phyloP scores from a whole-genome alignment of 2,329 filamentous ascomycete genomes.

The Botrytis hyacinthi region DNA sequence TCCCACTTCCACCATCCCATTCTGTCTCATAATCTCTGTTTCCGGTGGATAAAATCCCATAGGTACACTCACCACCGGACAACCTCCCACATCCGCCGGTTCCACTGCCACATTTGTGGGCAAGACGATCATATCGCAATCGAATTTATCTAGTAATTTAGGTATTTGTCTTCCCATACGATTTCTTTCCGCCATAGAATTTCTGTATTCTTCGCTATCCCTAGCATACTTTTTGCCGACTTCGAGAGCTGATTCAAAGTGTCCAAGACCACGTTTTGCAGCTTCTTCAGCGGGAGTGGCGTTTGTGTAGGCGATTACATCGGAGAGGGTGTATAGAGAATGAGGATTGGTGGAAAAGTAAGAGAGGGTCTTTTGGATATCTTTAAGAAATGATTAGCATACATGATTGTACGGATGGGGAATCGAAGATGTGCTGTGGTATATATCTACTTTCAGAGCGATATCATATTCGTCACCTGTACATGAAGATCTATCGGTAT shows the following conservation, averaged over 20 bases:
- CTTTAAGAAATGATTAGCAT: neutral
- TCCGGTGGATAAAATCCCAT: neutral
- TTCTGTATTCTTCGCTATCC: neutral
- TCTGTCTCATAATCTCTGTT: neutral
- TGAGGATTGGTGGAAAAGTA: conserved; percentile 15
- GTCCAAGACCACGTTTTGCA: neutral
- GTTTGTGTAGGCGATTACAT: conserved; percentile 7
- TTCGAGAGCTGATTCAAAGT: neutral
- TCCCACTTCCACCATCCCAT: conserved; percentile 9
- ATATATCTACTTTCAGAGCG: conserved; percentile 1
- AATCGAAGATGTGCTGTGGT: conserved; percentile 5
- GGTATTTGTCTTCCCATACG: conserved; percentile 13
- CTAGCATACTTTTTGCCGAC: neutral
- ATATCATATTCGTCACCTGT: conserved; percentile 8
- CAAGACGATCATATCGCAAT: conserved; percentile 12
- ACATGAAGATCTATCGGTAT: conserved; percentile 44
- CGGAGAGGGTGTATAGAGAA: neutral
- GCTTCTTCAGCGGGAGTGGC: conserved; percentile 3
- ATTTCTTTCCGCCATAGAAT: neutral
- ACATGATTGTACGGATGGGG: neutral
- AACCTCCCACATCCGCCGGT: conserved; percentile 1
- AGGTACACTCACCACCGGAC: conserved; percentile 9
- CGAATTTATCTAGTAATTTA: conserved; percentile 5
- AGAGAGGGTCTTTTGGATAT: conserved; percentile 1
- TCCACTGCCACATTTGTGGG: neutral